phyloP scores from a whole-genome alignment of 768 basidiomycete species.

The Phylloporus sp. region DNA sequence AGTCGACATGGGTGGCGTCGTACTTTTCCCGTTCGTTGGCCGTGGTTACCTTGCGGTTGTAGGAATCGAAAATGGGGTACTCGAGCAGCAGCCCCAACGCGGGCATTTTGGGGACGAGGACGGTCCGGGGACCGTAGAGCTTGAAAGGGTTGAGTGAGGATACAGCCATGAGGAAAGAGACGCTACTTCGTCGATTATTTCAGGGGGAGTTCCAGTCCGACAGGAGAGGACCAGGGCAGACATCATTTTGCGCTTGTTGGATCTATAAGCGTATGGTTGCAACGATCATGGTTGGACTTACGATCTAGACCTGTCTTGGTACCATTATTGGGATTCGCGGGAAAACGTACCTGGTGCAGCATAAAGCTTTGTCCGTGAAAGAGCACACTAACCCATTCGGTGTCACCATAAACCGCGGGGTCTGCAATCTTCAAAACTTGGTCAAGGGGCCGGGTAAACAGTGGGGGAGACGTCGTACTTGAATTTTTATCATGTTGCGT shows the following conservation, averaged over 20 bases:
- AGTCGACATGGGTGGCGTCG: constrained; percentile 52
- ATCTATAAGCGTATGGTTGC: constrained; percentile 2
- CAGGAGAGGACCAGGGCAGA: constrained; percentile 74
- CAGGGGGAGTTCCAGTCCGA: constrained; percentile 70
- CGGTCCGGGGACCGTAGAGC: constrained; percentile 74
- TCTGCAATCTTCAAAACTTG: constrained; percentile 58
- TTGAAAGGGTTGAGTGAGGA: constrained; percentile 21
- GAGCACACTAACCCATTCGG: constrained; percentile 91
- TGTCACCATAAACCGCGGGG: constrained; percentile 85
- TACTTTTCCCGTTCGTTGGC: constrained; percentile 43
- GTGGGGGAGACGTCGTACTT: constrained; percentile 41
- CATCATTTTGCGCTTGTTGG: constrained; percentile 92
- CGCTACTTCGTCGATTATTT: constrained; percentile 68
- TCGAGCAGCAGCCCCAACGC: constrained; percentile 91
- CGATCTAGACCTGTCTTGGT: constrained; percentile 26
- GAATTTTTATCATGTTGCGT: constrained; percentile 84
- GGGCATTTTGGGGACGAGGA: constrained; percentile 94
- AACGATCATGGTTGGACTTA: constrained; percentile 15
- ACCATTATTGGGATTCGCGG: constrained; percentile 12
- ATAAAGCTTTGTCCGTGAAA: constrained; percentile 99
- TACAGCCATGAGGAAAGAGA: neutral
- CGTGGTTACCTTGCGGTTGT: constrained; percentile 55
- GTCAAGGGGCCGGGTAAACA: neutral
- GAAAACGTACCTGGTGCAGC: constrained; percentile 85
- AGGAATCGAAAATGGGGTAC: constrained; percentile 76